Base-by-base conservation (phyloP, 2,329 filamentous ascomycete genomes). In the Fusarium scirpi region DNA sequence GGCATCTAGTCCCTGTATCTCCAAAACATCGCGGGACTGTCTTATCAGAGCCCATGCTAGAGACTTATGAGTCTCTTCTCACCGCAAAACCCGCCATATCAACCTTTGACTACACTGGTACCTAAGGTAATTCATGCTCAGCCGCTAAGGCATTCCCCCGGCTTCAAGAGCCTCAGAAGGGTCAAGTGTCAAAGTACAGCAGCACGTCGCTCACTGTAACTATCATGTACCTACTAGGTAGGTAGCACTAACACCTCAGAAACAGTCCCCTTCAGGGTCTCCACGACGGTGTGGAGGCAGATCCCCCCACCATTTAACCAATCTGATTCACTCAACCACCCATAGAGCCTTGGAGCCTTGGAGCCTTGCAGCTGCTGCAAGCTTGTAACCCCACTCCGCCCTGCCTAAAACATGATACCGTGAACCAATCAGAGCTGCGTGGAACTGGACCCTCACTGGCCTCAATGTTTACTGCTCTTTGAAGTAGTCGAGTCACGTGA, bases 281-380 rank as follows among this genome's bases (percentile, higher is more conserved):
- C 72, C 62, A 72, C 63, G 69, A 47, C 43, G 29, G 34, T 58
- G 51, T 61, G 63, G 68, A 67, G 62, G 60, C 62, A 59, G 60
- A 65, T 55, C 55, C 48, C 66, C 65, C 62, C 63, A 58, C 58
- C 45, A 45, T 48, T 62, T 59, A 61, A 58, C 74, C 71, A 76
- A 76, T 76, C 62, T 53, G 13, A 22, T 51, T 47, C 52, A 41
- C 34, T 51, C 22, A 51, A 58, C 38, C 52, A 56, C 24, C 40
- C 62, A 59, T 61, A 52, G 63, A 74, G 72, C 60, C 56, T 63
- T 63, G 64, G 55, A 69, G 70, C 72, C 72, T 69, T 64, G 70
- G 57, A 69, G 70, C 72, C 72, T 69, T 64, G 70, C 56, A 69
- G 63, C 32, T 32, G 29, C 54, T 47, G 53, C 53, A 51, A 40